These are phyloP conservation scores for Meredithiella fracta DNA, from an alignment of 2,329 filamentous ascomycete species.

Conservation along the genomic window DNA sequence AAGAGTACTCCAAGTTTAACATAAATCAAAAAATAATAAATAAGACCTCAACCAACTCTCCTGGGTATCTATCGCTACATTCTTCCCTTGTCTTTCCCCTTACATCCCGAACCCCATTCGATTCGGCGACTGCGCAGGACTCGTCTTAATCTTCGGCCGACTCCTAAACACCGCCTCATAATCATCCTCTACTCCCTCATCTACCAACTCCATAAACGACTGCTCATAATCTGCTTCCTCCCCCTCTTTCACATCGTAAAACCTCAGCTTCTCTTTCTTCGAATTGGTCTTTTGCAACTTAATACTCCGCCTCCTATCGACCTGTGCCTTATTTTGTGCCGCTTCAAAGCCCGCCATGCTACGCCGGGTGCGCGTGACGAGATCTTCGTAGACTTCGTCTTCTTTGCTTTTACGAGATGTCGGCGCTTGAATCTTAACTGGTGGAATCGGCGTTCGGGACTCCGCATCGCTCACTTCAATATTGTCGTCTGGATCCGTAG, in stretches of 20 bases:
- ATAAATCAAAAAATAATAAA: conserved; percentile 13
- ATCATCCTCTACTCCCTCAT: conserved; percentile 40
- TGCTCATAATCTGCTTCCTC: conserved; percentile 19
- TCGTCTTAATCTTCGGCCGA: conserved; percentile 61
- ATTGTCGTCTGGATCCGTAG: conserved; percentile 20
- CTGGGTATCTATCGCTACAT: not conserved
- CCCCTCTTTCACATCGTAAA: conserved; percentile 29
- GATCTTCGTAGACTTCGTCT: conserved; percentile 27
- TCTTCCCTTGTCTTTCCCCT: not conserved
- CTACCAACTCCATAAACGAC: conserved; percentile 52
- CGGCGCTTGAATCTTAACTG: conserved; percentile 14
- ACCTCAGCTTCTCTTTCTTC: conserved; percentile 24
- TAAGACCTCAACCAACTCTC: not conserved
- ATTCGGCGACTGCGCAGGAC: conserved; percentile 36
- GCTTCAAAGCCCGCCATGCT: conserved; percentile 48
- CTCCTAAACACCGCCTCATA: conserved; percentile 75
- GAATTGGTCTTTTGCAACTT: conserved; percentile 6
- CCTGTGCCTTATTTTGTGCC: conserved; percentile 41
- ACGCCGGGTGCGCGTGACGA: conserved; percentile 40
- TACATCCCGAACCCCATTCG: conserved; percentile 10
- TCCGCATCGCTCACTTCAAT: conserved; percentile 18
- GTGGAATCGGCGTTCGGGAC: conserved; percentile 17
- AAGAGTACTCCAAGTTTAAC: not conserved
- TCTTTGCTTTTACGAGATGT: not conserved
- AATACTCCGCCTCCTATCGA: conserved; percentile 37